Evolutionary conservation across 768 basidiomycete species (phyloP).

Genomic region (Myochromella boudieri): DNA sequence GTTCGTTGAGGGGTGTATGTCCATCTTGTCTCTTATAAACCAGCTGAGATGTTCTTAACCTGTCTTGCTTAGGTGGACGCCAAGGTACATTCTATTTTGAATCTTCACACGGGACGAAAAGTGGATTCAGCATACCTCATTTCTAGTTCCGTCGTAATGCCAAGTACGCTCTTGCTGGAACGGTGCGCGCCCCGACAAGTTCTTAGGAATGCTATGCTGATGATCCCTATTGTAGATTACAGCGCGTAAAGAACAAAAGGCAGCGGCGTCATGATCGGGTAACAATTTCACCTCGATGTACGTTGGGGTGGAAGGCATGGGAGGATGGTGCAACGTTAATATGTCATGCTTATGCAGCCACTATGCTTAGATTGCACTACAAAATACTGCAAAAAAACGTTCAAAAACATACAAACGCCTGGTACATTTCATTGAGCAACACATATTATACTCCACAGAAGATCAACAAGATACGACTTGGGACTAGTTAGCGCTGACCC

Average conservation of each 20-base stretch:
- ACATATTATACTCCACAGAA: neutral
- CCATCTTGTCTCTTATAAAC: slow-evolving; percentile 4
- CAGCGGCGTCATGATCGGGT: slow-evolving; percentile 36
- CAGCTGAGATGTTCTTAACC: slow-evolving; percentile 7
- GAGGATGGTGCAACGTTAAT: slow-evolving; percentile 9
- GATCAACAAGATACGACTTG: neutral
- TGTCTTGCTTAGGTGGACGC: slow-evolving; percentile 63
- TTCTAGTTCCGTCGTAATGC: slow-evolving; percentile 84
- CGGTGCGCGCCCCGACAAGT: slow-evolving; percentile 56
- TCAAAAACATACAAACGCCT: slow-evolving; percentile 14
- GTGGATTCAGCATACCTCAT: slow-evolving; percentile 9
- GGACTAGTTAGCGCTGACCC: slow-evolving; percentile 20
- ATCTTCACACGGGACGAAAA: slow-evolving; percentile 12
- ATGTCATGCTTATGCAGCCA: slow-evolving; percentile 18
- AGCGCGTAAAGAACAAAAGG: slow-evolving; percentile 64
- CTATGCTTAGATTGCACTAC: slow-evolving; percentile 14
- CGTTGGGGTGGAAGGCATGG: slow-evolving; percentile 12
- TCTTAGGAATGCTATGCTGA: no score
- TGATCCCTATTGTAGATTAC: slow-evolving; percentile 62
- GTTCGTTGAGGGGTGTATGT: slow-evolving; percentile 91
- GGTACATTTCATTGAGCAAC: neutral
- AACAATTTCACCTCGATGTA: slow-evolving; percentile 10
- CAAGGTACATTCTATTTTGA: slow-evolving; percentile 50
- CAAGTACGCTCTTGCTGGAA: slow-evolving; percentile 68
- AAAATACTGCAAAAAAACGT: slow-evolving; percentile 16